Evolutionary conservation across 2,329 filamentous ascomycete genomes (phyloP), one percentile per base, ranked within the genome.

Genomic region (Arthrinium phaeospermum): DNA sequence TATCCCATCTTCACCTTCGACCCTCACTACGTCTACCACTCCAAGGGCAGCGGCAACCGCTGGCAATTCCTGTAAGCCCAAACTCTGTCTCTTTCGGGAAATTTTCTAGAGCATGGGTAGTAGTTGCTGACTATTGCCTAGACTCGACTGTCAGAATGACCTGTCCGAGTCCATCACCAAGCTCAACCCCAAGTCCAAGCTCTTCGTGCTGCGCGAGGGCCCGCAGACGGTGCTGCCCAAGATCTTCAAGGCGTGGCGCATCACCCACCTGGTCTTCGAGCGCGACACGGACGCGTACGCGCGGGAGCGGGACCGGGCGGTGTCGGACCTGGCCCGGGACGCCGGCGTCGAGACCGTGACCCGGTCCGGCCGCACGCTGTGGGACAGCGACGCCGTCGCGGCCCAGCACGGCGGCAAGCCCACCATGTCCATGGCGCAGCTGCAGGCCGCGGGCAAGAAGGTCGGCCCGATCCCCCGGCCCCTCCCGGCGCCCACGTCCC

Each of bases 1-100:
- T 95, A 92, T 85, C 93, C 92, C 0, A 88, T 95, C 67, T 95
- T 93, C 86, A 94, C 91, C 1, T 95, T 92, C 92, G 93, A 94
- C 79, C 92, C 92, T 72, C 92, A 95, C 79, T 95, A 95, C 79
- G 92, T 95, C 37, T 94, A 94, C 79, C 87, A 87, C 45, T 90
- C 91, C 0, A 87, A 92, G 72, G 92, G 91, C 5, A 92, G 92
- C 0, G 84, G 90, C 12, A 95, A 95, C 77, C 85, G 93, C 75
- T 95, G 92, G 91, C 91, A 93, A 76, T 95, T 92, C 77, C 81
- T 94, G 84, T 90, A 77, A 77, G 84, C 73, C 19, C 41, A 13
- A 19, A 7, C n/a, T 68, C 64, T 47, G 13, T 24, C 19, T 19
- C 2, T 14, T 16, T 12, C 8, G 12, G 22, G 19, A 8, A 10